phyloP scores from a whole-genome alignment of 2,329 filamentous ascomycete genomes.

The Ambrosiella beaveri region DNA sequence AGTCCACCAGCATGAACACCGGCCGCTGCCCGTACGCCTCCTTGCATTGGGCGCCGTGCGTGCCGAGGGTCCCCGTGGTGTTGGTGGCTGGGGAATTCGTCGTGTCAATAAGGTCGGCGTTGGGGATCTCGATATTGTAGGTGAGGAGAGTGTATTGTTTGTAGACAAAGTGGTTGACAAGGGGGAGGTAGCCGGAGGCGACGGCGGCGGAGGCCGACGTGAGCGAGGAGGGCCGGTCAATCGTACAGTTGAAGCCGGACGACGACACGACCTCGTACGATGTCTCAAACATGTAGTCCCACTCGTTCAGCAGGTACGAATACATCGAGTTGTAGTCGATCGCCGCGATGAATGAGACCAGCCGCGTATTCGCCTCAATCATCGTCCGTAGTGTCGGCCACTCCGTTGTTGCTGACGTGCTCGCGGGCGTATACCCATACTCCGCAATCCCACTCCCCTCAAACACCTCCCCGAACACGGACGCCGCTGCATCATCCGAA shows the following conservation, averaged over 20 bases:
- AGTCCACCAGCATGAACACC: slow-evolving; percentile 65
- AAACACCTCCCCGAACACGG: slow-evolving; percentile 37
- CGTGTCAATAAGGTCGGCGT: slow-evolving; percentile 38
- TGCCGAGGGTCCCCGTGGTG: slow-evolving; percentile 34
- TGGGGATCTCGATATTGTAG: slow-evolving; percentile 43
- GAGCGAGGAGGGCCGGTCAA: slow-evolving; percentile 44
- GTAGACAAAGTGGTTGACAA: slow-evolving; percentile 73
- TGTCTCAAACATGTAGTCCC: slow-evolving; percentile 55
- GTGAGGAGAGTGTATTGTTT: slow-evolving; percentile 26
- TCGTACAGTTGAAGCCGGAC: slow-evolving; percentile 52
- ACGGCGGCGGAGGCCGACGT: slow-evolving; percentile 34
- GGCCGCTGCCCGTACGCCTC: slow-evolving; percentile 44
- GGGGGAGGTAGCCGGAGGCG: slow-evolving; percentile 41
- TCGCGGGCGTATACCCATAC: slow-evolving; percentile 41
- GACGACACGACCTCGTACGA: slow-evolving; percentile 45
- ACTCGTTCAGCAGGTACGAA: slow-evolving; percentile 47
- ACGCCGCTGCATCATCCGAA: slow-evolving; percentile 38
- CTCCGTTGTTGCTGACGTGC: slow-evolving; percentile 23
- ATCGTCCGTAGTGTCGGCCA: slow-evolving; percentile 61
- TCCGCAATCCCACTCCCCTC: slow-evolving; percentile 39
- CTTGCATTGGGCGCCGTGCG: slow-evolving; percentile 36
- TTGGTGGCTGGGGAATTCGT: slow-evolving; percentile 48
- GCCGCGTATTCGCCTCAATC: slow-evolving; percentile 44
- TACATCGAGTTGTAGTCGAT: slow-evolving; percentile 25
- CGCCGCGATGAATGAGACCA: slow-evolving; percentile 53